Base-by-base conservation (phyloP, 495 filamentous ascomycete species). In the Pseudomonodictys pantanalensis region DNA sequence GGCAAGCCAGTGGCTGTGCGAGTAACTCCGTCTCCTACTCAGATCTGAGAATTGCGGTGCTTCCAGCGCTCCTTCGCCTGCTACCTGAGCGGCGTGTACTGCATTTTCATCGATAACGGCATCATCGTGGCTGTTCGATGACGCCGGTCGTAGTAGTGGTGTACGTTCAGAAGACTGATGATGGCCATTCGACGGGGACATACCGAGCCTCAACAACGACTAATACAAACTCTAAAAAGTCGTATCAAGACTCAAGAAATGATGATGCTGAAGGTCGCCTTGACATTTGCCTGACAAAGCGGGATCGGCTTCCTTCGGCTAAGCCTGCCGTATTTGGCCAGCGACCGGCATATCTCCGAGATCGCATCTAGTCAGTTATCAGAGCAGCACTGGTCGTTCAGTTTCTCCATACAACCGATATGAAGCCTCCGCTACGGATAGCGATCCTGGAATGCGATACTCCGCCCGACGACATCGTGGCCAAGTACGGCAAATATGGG, bases 371-470 rank as follows among this genome's bases (percentile, higher is more conserved):
- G 30, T 26, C 23, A 61, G 38, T n/a, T n/a, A n/a, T n/a, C n/a
- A n/a, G n/a, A n/a, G n/a, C n/a, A n/a, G n/a, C n/a, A n/a, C n/a
- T n/a, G 29, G 2, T 26, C 28, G 7, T 47, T 42, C 29, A 3
- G 3, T 11, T 25, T 26, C 12, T 52, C 4, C 6, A 26, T 46
- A 9, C 5, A 57, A 38, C 29, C 33, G 54, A 48, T 7, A 72
- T 72, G 69, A 64, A 67, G 46, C 66, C 76, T 9, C 87, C 87
- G 22, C 73, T 92, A 62, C 87, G 89, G 52, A 88, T 96, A 63
- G 90, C 90, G 33, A 78, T 95, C 59, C 83, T 96, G 56, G 89
- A 92, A 78, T 85, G 86, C 73, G 91, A 92, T 74, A 86, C 80
- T 5, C 88, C 88, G 1, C 69, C 84, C 15, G 77, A 78, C 1